Evolutionary conservation across 2,329 filamentous ascomycete species (phyloP).

Genomic region (Verticillium klebahnii): DNA sequence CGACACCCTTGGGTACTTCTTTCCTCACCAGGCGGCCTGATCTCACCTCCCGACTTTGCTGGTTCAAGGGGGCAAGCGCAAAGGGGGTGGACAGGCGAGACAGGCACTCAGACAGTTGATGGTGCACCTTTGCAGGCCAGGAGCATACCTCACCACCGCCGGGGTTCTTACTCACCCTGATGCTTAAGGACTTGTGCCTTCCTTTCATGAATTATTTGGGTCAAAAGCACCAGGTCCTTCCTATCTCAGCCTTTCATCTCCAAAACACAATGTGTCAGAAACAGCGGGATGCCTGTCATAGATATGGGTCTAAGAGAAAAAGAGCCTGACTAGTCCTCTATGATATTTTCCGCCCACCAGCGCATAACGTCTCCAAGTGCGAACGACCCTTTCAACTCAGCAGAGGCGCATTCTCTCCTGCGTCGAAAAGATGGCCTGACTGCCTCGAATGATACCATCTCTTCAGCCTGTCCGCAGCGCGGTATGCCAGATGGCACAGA

Average conservation of each 20-base stretch:
- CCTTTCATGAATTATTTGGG: background rate
- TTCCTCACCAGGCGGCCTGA: background rate
- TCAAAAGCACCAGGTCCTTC: background rate
- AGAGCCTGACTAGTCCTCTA: background rate
- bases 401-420: slow-evolving; percentile 26
- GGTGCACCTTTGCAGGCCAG: background rate
- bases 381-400: slow-evolving; percentile 3
- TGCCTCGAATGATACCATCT: slow-evolving; percentile 29
- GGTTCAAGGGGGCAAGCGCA: background rate
- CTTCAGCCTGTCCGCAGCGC: slow-evolving; percentile 36
- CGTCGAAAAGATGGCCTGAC: background rate
- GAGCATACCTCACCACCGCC: background rate
- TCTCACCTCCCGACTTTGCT: background rate
- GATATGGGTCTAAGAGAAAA: background rate
- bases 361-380: background rate
- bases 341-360: background rate
- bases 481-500: slow-evolving; percentile 69
- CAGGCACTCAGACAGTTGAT: background rate
- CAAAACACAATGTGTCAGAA: background rate
- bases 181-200: too few relatives aligned
- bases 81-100: background rate
- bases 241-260: background rate
- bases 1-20: background rate
- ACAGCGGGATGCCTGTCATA: background rate
- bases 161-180: background rate